phyloP scores from a whole-genome alignment of 345 rosid genomes.

The Psidium friedrichsthalianum region DNA sequence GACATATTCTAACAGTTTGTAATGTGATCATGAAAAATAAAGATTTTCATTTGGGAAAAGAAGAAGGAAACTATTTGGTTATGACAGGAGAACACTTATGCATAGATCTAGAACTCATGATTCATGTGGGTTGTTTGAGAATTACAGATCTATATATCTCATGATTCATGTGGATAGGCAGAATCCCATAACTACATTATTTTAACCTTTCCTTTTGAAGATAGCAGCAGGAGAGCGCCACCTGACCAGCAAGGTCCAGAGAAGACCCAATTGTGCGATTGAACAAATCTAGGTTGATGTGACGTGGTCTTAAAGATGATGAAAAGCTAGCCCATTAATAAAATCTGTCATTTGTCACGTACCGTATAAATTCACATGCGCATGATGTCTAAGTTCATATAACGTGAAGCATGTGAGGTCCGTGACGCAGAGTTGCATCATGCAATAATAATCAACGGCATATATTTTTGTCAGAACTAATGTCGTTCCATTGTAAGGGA shows the following conservation, averaged over 20 bases:
- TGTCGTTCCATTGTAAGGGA: too few species aligned
- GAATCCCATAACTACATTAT: not conserved
- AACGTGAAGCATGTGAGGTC: not conserved
- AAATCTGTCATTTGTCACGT: not conserved
- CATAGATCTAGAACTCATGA: not conserved
- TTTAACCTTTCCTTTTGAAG: not conserved
- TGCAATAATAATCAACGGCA: not conserved
- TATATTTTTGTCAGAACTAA: not conserved
- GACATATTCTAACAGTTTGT: too few species aligned
- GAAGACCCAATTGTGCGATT: too few species aligned
- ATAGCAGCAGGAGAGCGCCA: too few species aligned
- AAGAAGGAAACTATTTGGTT: not conserved
- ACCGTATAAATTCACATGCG: not conserved
- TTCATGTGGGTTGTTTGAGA: not conserved
- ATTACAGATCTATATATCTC: not conserved
- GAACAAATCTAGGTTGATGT: too few species aligned
- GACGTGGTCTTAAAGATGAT: not conserved
- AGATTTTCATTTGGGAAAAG: not conserved
- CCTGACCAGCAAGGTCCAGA: too few species aligned
- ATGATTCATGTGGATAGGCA: not conserved
- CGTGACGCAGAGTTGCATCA: not conserved
- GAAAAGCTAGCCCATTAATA: not conserved
- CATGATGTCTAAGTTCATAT: not conserved
- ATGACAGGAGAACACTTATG: too few species aligned
- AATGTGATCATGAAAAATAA: too few species aligned